Conservation (phyloP, 352 stramenopile genomes). For the Globisporangium apiculatum region DNA sequence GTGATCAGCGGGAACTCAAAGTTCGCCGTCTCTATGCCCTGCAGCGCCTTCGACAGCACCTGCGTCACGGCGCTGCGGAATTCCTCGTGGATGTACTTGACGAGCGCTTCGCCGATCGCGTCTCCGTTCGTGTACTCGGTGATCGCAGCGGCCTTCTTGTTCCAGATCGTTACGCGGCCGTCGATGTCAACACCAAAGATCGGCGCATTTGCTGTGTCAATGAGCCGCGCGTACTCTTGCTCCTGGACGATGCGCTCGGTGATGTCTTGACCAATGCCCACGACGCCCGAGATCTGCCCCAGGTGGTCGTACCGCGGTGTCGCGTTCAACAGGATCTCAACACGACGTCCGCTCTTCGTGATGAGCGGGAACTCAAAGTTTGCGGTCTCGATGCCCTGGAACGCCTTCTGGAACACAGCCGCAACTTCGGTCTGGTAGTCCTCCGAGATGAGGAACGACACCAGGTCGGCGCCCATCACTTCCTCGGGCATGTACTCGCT, state of each 20-base stretch:
- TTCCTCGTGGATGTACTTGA: slow-evolving; percentile 64
- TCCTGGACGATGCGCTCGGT: slow-evolving; percentile 75
- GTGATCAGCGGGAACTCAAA: slow-evolving; percentile 84
- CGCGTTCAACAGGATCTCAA: slow-evolving; percentile 77
- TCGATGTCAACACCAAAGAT: slow-evolving; percentile 82
- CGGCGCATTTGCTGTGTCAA: slow-evolving; percentile 77
- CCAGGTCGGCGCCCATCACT: slow-evolving; percentile 76
- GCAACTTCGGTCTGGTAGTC: slow-evolving; percentile 59
- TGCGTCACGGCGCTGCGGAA: slow-evolving; percentile 56
- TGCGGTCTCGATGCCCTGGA: slow-evolving; percentile 56
- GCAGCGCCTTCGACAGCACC: slow-evolving; percentile 58
- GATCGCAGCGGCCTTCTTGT: slow-evolving; percentile 86
- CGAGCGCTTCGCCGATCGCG: slow-evolving; percentile 71
- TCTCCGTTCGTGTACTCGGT: slow-evolving; percentile 87
- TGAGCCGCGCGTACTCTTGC: slow-evolving; percentile 73
- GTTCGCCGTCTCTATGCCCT: slow-evolving; percentile 63
- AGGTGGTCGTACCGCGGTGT: slow-evolving; percentile 56
- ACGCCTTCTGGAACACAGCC: slow-evolving; percentile 59
- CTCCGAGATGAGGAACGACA: slow-evolving; percentile 71
- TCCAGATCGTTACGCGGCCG: slow-evolving; percentile 88
- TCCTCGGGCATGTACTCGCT: slow-evolving; percentile 86
- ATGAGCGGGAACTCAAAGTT: slow-evolving; percentile 82
- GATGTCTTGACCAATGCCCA: slow-evolving; percentile 82
- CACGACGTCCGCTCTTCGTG: slow-evolving; percentile 65
- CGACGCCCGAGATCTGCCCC: slow-evolving; percentile 57